Evolutionary conservation across 2,329 filamentous ascomycete species (phyloP), one percentile per base, ranked within the genome.

Genomic region (Penicillium palitans): DNA sequence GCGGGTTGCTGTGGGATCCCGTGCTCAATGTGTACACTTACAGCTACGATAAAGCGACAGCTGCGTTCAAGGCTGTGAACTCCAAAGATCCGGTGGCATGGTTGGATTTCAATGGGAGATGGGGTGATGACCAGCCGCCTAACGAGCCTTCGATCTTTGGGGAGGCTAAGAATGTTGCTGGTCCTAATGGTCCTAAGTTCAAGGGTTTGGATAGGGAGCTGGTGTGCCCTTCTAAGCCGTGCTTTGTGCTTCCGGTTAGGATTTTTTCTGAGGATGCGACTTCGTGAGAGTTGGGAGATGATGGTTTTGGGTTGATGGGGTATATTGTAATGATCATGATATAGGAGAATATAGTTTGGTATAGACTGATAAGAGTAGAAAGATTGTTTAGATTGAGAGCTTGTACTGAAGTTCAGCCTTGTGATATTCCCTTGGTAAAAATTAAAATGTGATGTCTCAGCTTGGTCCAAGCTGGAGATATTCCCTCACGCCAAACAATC

Each of bases 101-200:
- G 75, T 75, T 89, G 60, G 68, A 80, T 40, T 89, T 81, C 67
- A 74, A 73, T 27, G 87, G 87, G 0, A 72, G 74, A 33, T 90
- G 86, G 87, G 87, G 87, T 2, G 86, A 89, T 65, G 70, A 83
- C 60, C 78, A 84, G 65, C 84, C 87, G 55, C 79, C 81, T 0
- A 74, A 77, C 3, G 72, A 76, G n/a, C 79, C 78, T 37, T 77
- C 81, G 49, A 73, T 79, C 4, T 81, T 82, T 49, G 79, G 84
- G 24, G 79, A 86, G 70, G 68, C 78, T n/a, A 84, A 83, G 67
- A 88, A 81, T 66, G 74, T 73, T 0, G 75, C 73, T 57, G 87
- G 87, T 1, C 87, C 87, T 1, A 86, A 83, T 21, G 87, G 87
- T 1, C 86, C 86, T 1, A 76, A 74, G 58, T 81, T 84, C 61